Evolutionary conservation across 768 basidiomycete species (phyloP).

Genomic region (Hygrophoropsis aurantiaca): DNA sequence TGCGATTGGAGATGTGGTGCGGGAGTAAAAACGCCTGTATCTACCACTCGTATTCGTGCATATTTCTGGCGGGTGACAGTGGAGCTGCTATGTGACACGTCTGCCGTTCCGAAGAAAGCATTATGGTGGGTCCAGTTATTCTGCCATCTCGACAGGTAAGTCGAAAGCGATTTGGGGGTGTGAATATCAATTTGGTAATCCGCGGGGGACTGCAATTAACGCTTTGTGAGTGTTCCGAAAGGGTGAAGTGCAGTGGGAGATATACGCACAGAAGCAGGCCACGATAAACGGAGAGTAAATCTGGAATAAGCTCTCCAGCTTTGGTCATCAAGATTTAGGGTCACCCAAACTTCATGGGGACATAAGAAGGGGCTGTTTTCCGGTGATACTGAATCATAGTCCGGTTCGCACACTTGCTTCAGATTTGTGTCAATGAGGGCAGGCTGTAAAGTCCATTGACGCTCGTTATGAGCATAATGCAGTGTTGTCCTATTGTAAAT

Average conservation of each 20-base stretch:
- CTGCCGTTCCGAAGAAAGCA: slow-evolving; percentile 1
- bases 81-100: slow-evolving; percentile 1
- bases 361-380: slow-evolving; percentile 21
- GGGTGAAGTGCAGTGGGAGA: slow-evolving; percentile 4
- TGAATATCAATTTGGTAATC: slow-evolving; percentile 42
- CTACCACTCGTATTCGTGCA: slow-evolving; percentile 55
- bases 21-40: slow-evolving; percentile 54
- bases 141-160: slow-evolving; percentile 11
- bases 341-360: slow-evolving; percentile 48
- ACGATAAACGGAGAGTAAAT: slow-evolving; percentile 55
- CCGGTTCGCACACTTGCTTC: slow-evolving; percentile 35
- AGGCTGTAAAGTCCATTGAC: slow-evolving; percentile 39
- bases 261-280: slow-evolving; percentile 53
- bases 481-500: slow-evolving; percentile 40
- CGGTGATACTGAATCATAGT: slow-evolving; percentile 1
- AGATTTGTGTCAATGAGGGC: slow-evolving; percentile 40
- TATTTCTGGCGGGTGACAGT: slow-evolving; percentile 43
- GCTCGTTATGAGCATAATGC: slow-evolving; percentile 28
- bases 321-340: slow-evolving; percentile 42
- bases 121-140: slow-evolving; percentile 2
- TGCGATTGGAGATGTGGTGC: slow-evolving; percentile 12
- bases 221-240: neutral
- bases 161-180: slow-evolving; percentile 32
- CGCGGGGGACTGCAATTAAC: slow-evolving; percentile 38
- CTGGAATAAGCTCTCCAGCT: slow-evolving; percentile 41